phyloP scores from a whole-genome alignment of 441 rosid genomes.

The Pelargonium fulgidum region DNA sequence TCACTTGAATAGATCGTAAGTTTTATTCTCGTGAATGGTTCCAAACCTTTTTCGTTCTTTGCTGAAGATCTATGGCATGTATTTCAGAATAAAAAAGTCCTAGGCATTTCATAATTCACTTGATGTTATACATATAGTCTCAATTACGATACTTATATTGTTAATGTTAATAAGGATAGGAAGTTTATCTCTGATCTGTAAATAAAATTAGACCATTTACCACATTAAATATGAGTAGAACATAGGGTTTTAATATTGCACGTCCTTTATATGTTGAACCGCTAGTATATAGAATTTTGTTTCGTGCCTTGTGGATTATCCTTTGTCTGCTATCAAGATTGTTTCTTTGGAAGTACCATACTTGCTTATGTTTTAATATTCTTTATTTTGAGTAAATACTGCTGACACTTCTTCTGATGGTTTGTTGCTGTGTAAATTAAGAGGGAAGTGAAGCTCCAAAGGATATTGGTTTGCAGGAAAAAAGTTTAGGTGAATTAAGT shows the following conservation, averaged over 20 bases:
- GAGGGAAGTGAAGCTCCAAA: constrained; percentile 29
- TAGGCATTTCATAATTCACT: background rate
- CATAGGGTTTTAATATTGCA: background rate
- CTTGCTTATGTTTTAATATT: background rate
- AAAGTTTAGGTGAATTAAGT: constrained; percentile 26
- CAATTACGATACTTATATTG: too few species aligned
- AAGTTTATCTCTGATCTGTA: background rate
- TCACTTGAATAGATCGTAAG: background rate
- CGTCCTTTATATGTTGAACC: background rate
- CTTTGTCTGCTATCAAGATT: background rate
- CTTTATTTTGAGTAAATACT: constrained; percentile 7
- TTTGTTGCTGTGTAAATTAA: constrained; percentile 19
- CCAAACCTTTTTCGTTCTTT: background rate
- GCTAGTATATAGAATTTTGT: background rate
- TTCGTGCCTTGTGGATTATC: background rate
- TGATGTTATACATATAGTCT: background rate
- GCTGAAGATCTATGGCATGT: background rate
- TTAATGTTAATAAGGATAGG: background rate
- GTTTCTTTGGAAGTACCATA: background rate
- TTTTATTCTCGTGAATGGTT: background rate
- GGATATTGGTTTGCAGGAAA: constrained; percentile 28
- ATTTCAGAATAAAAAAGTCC: background rate
- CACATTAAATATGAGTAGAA: background rate
- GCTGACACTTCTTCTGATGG: constrained; percentile 12
- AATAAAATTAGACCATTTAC: background rate